Conservation (phyloP, 2,329 filamentous ascomycete species). For the Fusarium cicatricum region DNA sequence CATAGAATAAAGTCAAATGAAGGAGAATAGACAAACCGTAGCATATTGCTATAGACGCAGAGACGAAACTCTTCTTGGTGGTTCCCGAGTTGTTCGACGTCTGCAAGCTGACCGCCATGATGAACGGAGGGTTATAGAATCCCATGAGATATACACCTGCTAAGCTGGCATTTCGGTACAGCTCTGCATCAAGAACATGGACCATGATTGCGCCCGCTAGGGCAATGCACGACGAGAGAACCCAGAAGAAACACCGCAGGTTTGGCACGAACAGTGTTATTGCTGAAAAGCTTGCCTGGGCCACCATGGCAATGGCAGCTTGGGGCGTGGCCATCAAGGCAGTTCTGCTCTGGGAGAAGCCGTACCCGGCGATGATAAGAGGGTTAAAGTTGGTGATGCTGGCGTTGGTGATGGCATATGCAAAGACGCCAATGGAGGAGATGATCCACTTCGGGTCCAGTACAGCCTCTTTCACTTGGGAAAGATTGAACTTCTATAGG, state of each 20-base stretch:
- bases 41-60: constrained; percentile 40
- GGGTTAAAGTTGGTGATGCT: constrained; percentile 71
- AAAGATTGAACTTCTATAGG: constrained; percentile 27
- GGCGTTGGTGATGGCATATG: constrained; percentile 72
- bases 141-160: constrained; percentile 47
- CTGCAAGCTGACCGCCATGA: constrained; percentile 42
- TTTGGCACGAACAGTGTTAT: constrained; percentile 42
- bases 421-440: constrained; percentile 50
- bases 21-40: constrained; percentile 29
- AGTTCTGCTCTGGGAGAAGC: constrained; percentile 41
- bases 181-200: constrained; percentile 28
- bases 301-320: constrained; percentile 45
- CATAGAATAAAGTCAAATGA: not conserved
- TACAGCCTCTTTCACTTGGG: constrained; percentile 33
- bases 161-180: constrained; percentile 36
- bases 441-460: constrained; percentile 37
- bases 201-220: constrained; percentile 42
- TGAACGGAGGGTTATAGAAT: constrained; percentile 45
- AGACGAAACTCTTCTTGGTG: constrained; percentile 45
- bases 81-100: constrained; percentile 44
- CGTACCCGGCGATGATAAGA: constrained; percentile 67
- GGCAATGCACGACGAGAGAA: constrained; percentile 33
- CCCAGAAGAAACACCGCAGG: constrained; percentile 44
- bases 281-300: constrained; percentile 32
- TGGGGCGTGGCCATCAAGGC: constrained; percentile 46